phyloP scores from a whole-genome alignment of 441 rosid genomes.

The Erodium chrysanthum region DNA sequence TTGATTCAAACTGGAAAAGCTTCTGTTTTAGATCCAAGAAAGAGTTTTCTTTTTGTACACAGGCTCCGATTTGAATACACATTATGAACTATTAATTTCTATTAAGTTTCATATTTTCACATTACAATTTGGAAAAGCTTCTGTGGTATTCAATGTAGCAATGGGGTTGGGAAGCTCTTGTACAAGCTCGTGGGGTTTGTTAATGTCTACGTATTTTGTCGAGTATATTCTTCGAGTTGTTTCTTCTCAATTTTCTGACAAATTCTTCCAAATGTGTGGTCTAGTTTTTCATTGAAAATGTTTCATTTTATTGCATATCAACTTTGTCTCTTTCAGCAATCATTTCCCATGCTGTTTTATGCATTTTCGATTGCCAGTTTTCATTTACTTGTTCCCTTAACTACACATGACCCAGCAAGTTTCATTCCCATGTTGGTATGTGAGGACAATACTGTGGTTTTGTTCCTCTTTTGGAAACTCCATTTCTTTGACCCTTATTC shows the following conservation, averaged over 20 bases:
- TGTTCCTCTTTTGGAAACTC: not conserved
- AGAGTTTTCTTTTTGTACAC: not conserved
- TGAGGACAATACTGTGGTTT: not conserved
- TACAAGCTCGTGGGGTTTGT: not conserved
- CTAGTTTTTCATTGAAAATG: not conserved
- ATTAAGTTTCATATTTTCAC: too few relatives aligned
- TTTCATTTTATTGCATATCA: not conserved
- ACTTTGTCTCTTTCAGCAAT: not conserved
- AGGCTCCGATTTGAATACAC: not conserved
- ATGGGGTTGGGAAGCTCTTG: not conserved
- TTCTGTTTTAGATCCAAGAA: not conserved
- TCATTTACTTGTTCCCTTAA: not conserved
- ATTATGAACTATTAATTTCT: not conserved
- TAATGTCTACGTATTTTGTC: not conserved
- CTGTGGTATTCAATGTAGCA: not conserved
- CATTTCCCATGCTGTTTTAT: not conserved
- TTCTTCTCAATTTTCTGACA: not conserved
- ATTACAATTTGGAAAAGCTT: not conserved
- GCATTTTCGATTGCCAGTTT: not conserved
- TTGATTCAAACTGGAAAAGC: not conserved
- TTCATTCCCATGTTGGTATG: not conserved
- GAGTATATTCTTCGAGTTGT: not conserved
- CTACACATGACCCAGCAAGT: not conserved
- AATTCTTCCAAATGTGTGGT: not conserved
- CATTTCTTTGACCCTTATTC: not conserved